Evolutionary conservation across 768 basidiomycete genomes (phyloP).

Genomic region (Mycena galopus): DNA sequence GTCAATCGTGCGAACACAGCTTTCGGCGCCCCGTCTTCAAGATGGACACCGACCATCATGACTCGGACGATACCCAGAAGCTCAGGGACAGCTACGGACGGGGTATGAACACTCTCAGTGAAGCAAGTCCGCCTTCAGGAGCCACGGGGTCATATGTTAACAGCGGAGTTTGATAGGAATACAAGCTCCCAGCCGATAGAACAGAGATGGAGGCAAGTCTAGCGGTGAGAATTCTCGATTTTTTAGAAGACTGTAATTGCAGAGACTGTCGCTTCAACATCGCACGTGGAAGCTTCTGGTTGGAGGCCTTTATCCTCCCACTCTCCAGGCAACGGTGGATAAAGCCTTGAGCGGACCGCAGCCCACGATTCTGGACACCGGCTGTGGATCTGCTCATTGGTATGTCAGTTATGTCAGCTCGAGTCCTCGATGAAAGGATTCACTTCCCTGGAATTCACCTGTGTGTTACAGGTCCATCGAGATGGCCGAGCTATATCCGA

Average conservation of each 20-base stretch:
- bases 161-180: not conserved
- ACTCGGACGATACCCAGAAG: not conserved
- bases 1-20: too few relatives aligned
- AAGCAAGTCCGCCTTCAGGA: not conserved
- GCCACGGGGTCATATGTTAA: too few relatives aligned
- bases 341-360: not conserved
- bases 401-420: too few relatives aligned
- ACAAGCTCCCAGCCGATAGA: slow-evolving; percentile 4
- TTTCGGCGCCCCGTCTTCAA: too few relatives aligned
- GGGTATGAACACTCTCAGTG: not conserved
- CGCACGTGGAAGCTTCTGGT: slow-evolving; percentile 12
- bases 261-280: slow-evolving; percentile 15
- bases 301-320: slow-evolving; percentile 8
- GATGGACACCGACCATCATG: not conserved
- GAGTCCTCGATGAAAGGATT: too few relatives aligned
- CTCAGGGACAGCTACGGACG: not conserved
- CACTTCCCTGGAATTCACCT: too few relatives aligned
- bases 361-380: slow-evolving; percentile 7
- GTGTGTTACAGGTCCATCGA: not conserved
- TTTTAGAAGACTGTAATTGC: not conserved
- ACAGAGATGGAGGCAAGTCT: not conserved
- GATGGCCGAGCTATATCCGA: slow-evolving; percentile 7
- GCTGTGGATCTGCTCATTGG: slow-evolving; percentile 11
- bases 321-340: not conserved
- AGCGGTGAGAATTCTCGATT: not conserved